Base-by-base conservation (phyloP, 1,139 yeast species). In the Scheffersomyces quercinus region DNA sequence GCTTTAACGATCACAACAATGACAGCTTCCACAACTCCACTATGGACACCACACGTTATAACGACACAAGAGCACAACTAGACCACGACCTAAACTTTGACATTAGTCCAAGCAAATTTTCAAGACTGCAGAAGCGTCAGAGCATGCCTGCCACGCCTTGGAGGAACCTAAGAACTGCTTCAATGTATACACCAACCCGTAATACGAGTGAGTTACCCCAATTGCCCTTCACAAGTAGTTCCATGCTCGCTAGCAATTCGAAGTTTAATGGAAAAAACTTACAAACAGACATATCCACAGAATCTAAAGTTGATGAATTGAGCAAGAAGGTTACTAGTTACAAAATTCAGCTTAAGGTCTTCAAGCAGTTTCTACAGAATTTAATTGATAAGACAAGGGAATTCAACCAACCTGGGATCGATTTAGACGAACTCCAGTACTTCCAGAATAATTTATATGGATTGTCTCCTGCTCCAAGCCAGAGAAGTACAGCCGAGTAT, bases 251-350 rank as follows among this genome's bases (percentile, higher is more conserved):
- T 7, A 14, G n/a, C 8, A 31, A 31, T 14, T 15, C n/a, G 6
- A 31, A 31, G 20, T 14, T 31, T 31, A 20, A 11, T 4, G 20
- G 24, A 20, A 31, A 20, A 31, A 31, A 14, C 20, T 15, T 14
- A 11, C 35, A 31, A 2, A 31, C 48, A 10, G 57, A 52, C 20
- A 51, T 50, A 28, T 50, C 54, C 5, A 44, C 54, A 1, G 49
- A 51, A 3, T 28, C 52, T 32, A 60, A 62, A 42, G 57, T 67
- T 3, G 68, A 67, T 35, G 70, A 69, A 3, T 56, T 72, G 14
- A 68, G 66, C 39, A 70, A 68, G 43, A 71, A 73, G 48, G 59
- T 75, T 34, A 66, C 75, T 0, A 67, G 74, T 14, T 74, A 72
- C 51, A 65, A 68, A 40, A 70, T 75, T 28, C 78, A 75, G 51